These are phyloP conservation scores for Parathielavia appendiculata DNA, from an alignment of 495 filamentous ascomycete genomes.

Conservation along the genomic window DNA sequence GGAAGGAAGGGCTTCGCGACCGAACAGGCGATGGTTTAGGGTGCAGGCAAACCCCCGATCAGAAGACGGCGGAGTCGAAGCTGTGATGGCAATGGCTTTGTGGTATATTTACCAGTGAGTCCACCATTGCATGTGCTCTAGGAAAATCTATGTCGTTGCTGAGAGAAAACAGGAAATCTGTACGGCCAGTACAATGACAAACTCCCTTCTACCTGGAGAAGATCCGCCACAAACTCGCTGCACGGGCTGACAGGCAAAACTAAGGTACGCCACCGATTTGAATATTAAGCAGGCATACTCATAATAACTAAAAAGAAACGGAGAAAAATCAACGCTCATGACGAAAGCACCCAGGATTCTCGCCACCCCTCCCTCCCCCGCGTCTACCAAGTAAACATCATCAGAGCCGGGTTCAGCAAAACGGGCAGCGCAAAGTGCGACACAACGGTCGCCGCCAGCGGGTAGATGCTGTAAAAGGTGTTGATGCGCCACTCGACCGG, in stretches of 20 bases:
- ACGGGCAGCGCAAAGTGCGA: conserved; percentile 68
- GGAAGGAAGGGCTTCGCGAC: conserved; percentile 13
- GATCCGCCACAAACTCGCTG: background rate
- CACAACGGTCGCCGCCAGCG: conserved; percentile 63
- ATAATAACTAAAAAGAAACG: background rate
- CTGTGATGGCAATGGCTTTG: background rate
- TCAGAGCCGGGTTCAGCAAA: conserved; percentile 69
- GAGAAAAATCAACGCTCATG: background rate
- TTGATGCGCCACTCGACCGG: conserved; percentile 62
- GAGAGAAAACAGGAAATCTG: background rate
- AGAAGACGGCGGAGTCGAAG: background rate
- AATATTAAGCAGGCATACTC: conserved; percentile 2
- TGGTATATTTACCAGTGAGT: background rate
- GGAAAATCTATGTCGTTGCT: conserved; percentile 9
- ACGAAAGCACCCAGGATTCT: background rate
- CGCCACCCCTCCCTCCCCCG: background rate
- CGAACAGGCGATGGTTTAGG: conserved; percentile 29
- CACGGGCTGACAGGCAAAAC: background rate
- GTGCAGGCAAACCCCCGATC: conserved; percentile 2
- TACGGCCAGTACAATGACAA: background rate
- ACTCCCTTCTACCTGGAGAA: background rate
- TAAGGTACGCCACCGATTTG: background rate
- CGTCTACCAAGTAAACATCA: conserved; percentile 71
- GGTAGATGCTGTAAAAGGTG: conserved; percentile 73
- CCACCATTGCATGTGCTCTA: conserved; percentile 11